Base-by-base conservation (phyloP, 257 asterid genomes). In the Paulownia fortunei region DNA sequence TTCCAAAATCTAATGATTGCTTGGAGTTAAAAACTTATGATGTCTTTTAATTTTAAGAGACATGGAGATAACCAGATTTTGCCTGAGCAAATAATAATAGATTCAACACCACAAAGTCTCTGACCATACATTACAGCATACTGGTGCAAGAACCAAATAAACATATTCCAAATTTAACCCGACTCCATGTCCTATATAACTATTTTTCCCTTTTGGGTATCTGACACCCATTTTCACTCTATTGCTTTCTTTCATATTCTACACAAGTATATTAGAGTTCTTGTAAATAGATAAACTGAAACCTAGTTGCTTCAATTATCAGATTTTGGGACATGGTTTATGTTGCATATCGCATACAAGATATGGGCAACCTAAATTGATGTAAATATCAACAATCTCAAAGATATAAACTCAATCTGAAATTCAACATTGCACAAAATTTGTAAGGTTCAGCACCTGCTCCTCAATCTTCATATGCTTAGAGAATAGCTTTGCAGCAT, bases 391-490 rank as follows among this genome's bases (percentile, higher is more conserved):
- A 76, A 61, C n/a, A 32, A 55, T 47, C 23, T 26, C 36, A 41
- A 42, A 41, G 44, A 26, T 60, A 72, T 32, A 62, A 8, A 81
- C 70, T 46, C 26, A 63, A 60, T 62, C 36, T 62, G 66, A 27
- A 78, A 41, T 55, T 52, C 78, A 62, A 59, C 42, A 72, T 65
- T 54, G 76, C 76, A 56, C 19, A 62, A 73, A 23, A n/a, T 2
- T 15, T 7, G 49, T n/a, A 71, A 69, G 66, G 59, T 60, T 15
- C 56, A 47, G 44, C 76, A 95, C 99, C 99, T 96, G 99, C 87
- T 96, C 99, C 78, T 92, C 97, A 83, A 96, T 71, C 92, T 96
- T 96, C 94, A 96, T 93, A 78, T 96, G 99, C 92, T 96, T 96
- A 21, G 99, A 88, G 85, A 96, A 96, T 61, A 96, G 87, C 87